Evolutionary conservation across 352 stramenopile species (phyloP).

Genomic region (Albugo laibachii): DNA sequence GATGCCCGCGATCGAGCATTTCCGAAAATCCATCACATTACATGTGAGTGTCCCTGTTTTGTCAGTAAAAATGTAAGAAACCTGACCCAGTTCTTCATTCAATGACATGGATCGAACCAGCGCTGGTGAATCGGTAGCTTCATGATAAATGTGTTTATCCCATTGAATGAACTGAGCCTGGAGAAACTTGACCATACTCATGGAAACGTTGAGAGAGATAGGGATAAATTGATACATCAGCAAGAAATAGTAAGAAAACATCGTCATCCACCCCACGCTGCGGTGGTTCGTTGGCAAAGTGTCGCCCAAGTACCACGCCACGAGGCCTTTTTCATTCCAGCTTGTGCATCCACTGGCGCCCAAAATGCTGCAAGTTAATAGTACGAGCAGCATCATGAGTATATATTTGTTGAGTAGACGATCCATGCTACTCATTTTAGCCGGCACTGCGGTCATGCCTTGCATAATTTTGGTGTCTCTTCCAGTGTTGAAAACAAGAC

Average conservation of each 20-base stretch:
- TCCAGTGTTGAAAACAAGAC: constrained; percentile 86
- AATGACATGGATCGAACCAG: constrained; percentile 86
- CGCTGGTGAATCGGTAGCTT: constrained; percentile 68
- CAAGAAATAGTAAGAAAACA: constrained; percentile 88
- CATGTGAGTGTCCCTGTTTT: constrained; percentile 99
- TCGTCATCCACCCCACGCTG: constrained; percentile 43
- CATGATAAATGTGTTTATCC: constrained; percentile 88
- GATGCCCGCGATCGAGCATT: constrained; percentile 79
- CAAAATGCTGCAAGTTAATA: constrained; percentile 38
- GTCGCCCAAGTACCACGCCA: constrained; percentile 37
- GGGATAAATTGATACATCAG: constrained; percentile 95
- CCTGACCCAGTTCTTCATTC: constrained; percentile 90
- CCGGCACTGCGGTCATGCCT: constrained; percentile 55
- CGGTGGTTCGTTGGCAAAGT: constrained; percentile 13
- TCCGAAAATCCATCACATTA: constrained; percentile 97
- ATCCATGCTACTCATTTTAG: constrained; percentile 79
- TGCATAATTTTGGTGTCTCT: constrained; percentile 88
- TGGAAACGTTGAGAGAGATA: constrained; percentile 93
- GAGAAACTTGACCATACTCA: constrained; percentile 91
- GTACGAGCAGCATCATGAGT: constrained; percentile 31
- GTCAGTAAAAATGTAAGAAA: constrained; percentile 98
- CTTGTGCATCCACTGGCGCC: constrained; percentile 34
- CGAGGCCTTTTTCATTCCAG: constrained; percentile 23
- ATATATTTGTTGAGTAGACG: constrained; percentile 67
- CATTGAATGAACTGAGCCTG: constrained; percentile 89